Conservation (phyloP, 306 rosid species). For the Adenanthera pavonina region DNA sequence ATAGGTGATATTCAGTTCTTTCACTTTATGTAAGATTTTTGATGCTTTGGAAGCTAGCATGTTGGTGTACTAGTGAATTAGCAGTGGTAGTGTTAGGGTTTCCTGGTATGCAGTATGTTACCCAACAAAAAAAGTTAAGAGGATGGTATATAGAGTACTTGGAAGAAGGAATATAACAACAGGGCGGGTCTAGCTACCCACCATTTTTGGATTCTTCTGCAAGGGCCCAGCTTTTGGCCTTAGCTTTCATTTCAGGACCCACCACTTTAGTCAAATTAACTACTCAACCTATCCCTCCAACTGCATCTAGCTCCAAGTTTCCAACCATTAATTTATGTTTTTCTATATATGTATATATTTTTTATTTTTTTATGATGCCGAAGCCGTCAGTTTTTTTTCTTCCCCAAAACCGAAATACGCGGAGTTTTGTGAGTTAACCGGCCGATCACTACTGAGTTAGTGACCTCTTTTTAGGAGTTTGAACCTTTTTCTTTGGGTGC, state of each 20-base stretch:
- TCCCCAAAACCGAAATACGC: too few relatives aligned
- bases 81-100: slow-evolving; percentile 22
- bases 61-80: not conserved
- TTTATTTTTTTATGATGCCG: too few relatives aligned
- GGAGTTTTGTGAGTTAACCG: not conserved
- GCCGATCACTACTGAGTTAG: not conserved
- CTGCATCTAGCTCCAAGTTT: not conserved
- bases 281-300: not conserved
- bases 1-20: slow-evolving; percentile 66
- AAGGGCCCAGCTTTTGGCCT: slow-evolving; percentile 34
- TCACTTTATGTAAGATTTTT: slow-evolving; percentile 66
- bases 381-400: too few relatives aligned
- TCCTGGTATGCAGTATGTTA: slow-evolving; percentile 58
- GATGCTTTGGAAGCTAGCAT: slow-evolving; percentile 51
- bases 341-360: too few relatives aligned
- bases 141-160: slow-evolving; percentile 38
- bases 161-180: slow-evolving; percentile 76
- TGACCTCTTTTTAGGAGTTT: too few relatives aligned
- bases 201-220: slow-evolving; percentile 73
- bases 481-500: too few relatives aligned
- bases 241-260: slow-evolving; percentile 8
- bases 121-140: slow-evolving; percentile 62
- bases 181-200: slow-evolving; percentile 52
- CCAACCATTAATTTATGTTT: not conserved
- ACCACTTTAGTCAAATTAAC: not conserved